A percentile compares a stretch with the other conserved stretches of the same genome.
phyloP scores from a whole-genome alignment of 345 rosid genomes.

The thale cress (Arabidopsis thaliana) region DNA sequence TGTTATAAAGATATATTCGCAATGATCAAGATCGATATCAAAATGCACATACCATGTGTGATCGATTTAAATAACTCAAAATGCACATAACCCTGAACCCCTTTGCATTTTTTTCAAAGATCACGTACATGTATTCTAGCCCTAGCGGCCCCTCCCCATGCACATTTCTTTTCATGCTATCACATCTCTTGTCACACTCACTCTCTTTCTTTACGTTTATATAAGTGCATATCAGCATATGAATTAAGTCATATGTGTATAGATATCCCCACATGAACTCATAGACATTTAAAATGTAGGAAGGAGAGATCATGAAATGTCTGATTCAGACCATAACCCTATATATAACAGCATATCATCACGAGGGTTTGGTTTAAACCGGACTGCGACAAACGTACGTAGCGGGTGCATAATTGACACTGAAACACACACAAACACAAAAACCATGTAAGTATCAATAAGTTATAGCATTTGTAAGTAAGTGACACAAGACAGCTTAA shows the following conservation, averaged over 20 bases:
- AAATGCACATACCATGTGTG: constrained; percentile 26
- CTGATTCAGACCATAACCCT: constrained; percentile 40
- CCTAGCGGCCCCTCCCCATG: constrained; percentile 43
- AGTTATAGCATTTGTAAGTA: constrained; percentile 37
- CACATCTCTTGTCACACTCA: constrained; percentile 42
- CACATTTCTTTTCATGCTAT: constrained; percentile 44
- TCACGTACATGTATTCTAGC: constrained; percentile 29
- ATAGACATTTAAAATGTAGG: constrained; percentile 32
- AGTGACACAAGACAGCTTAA: constrained; percentile 45
- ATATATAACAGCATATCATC: constrained; percentile 25
- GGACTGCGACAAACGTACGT: constrained; percentile 20
- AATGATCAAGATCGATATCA: constrained; percentile 23
- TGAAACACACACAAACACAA: constrained; percentile 45
- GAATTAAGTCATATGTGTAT: not conserved
- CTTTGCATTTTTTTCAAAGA: not conserved
- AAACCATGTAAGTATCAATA: constrained; percentile 30
- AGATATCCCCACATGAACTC: constrained; percentile 41
- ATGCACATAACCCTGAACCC: constrained; percentile 35
- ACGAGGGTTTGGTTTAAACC: constrained; percentile 32
- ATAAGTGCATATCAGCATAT: not conserved
- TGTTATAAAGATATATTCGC: not conserved
- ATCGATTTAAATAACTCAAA: constrained; percentile 34
- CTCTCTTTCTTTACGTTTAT: constrained; percentile 15
- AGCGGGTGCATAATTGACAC: constrained; percentile 33
- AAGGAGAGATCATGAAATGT: constrained; percentile 36